Conservation (phyloP, 257 asterid genomes). For the Datura wrightii region DNA sequence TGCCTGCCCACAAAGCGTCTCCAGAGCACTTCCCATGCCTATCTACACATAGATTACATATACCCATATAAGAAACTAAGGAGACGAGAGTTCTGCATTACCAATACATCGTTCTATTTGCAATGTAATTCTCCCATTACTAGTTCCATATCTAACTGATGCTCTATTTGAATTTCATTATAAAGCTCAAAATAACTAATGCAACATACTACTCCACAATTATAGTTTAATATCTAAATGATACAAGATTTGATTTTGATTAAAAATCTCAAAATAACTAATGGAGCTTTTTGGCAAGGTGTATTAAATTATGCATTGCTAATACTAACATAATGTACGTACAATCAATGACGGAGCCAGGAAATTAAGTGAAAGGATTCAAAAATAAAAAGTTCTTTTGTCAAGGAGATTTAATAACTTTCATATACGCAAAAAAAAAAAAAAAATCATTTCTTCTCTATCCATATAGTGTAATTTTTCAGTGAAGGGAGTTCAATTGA, state of each 20-base stretch:
- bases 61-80: not conserved
- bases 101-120: not conserved
- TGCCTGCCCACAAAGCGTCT: constrained; percentile 90
- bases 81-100: not conserved
- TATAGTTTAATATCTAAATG: not conserved
- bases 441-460: too few species aligned
- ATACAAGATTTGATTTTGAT: too few species aligned
- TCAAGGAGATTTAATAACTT: too few species aligned
- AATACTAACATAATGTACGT: not conserved
- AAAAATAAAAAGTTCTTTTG: too few species aligned
- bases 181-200: not conserved
- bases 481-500: too few species aligned
- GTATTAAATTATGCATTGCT: not conserved
- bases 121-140: not conserved
- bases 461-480: too few species aligned
- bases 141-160: not conserved
- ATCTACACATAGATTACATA: constrained; percentile 53
- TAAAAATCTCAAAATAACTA: not conserved
- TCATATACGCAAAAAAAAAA: too few species aligned
- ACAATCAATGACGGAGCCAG: too few species aligned
- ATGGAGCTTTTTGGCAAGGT: not conserved
- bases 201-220: not conserved
- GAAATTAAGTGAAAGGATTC: too few species aligned
- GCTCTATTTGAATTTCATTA: not conserved
- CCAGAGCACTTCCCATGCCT: constrained; percentile 98